Conservation (phyloP, 805 yeast species). For the Wickerhamomyces bovis region DNA sequence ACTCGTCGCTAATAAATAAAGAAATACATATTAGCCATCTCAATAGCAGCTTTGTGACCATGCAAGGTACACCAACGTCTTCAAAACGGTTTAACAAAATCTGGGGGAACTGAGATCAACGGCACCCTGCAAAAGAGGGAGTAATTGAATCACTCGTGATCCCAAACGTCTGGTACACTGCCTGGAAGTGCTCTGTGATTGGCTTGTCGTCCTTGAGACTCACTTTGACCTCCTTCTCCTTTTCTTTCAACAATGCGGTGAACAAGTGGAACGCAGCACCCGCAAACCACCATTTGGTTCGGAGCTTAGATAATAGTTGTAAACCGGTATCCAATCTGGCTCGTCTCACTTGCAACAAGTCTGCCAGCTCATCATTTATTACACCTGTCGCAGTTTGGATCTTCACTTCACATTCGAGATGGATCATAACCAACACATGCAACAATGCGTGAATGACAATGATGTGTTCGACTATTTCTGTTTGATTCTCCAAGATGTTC, state of each 20-base stretch:
- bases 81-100: no score
- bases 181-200: not conserved
- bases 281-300: slow-evolving; percentile 7
- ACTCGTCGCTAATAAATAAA: not conserved
- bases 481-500: not conserved
- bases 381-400: slow-evolving; percentile 1
- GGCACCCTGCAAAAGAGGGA: not conserved
- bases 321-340: slow-evolving; percentile 2
- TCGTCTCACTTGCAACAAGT: not conserved
- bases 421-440: slow-evolving; percentile 6
- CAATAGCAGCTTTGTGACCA: not conserved
- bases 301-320: not conserved
- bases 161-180: not conserved
- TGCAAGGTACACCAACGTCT: no score
- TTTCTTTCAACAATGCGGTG: slow-evolving; percentile 1
- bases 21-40: not conserved
- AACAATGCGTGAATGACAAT: slow-evolving; percentile 4
- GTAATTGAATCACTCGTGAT: not conserved
- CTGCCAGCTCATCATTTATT: not conserved
- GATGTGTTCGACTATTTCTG: slow-evolving; percentile 3
- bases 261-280: slow-evolving; percentile 7
- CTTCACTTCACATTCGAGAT: slow-evolving; percentile 6
- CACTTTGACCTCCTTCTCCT: not conserved
- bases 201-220: not conserved
- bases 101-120: not conserved